Base-by-base conservation (phyloP, 129 eudicot genomes). In the Sambucus nigra region DNA sequence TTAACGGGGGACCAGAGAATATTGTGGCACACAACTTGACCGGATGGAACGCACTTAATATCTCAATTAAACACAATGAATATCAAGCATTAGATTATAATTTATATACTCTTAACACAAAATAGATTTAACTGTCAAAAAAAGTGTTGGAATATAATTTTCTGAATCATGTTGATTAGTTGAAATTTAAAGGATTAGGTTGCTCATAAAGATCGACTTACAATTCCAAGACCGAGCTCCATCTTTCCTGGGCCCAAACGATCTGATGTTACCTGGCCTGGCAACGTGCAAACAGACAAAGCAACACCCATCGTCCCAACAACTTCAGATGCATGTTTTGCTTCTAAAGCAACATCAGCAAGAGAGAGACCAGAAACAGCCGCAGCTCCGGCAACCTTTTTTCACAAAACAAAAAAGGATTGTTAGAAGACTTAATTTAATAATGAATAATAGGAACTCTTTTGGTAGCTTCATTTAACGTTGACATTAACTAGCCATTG, bases 181-280 rank as follows among this genome's bases (percentile, higher is more conserved):
- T 18, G 39, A 27, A 25, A 20, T 16, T 38, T 27, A 15, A n/a
- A 42, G 24, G n/a, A 19, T 2, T 7, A 62, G 31, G 59, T 48
- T 46, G 13, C 32, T 39, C 20, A 50, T 23, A 46, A 31, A 21
- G 24, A 17, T 28, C 16, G 47, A 65, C 98, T 85, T 77, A 91
- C 95, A 59, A 91, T 85, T 66, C 98, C 98, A 72, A 91, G 95
- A 63, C 98, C 98, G 72, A 91, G 94, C 76, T 91, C 98, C 95
- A 91, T 91, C 72, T 80, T 91, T 55, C 98, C 98, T 47, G 95
- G 87, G 32, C 95, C 98, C 29, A 91, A 67, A 61, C 94, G 98
- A 65, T 91, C 98, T 54, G 98, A 66, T 33, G 83, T 76, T 6
- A 78, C 81, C 64, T 81, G 94, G 48, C 98, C 98, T 1, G 98